phyloP scores from a whole-genome alignment of 2,329 filamentous ascomycete genomes.

The Colletotrichum theobromicola region DNA sequence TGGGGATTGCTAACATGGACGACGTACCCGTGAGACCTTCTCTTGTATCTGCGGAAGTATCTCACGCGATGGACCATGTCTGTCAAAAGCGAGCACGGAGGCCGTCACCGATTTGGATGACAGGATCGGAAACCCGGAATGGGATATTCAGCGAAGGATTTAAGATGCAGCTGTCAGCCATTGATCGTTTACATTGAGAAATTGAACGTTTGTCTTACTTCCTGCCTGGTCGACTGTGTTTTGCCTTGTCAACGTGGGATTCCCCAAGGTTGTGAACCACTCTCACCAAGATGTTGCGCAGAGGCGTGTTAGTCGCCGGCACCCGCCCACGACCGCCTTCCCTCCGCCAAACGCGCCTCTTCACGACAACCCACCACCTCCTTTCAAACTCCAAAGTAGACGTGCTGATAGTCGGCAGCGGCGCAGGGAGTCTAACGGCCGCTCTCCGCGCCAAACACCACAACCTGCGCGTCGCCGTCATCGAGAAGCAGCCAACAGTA shows the following conservation, averaged over 20 bases:
- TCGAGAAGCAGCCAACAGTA: slow-evolving; percentile 35
- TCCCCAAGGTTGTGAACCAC: neutral
- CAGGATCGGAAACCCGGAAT: neutral
- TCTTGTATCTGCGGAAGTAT: neutral
- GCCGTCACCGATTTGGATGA: neutral
- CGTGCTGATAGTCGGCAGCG: slow-evolving; percentile 35
- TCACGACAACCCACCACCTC: neutral
- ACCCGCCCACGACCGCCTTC: neutral
- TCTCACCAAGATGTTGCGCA: neutral
- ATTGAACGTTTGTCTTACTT: neutral
- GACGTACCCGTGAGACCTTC: rapidly evolving
- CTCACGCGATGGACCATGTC: neutral
- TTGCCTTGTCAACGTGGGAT: neutral
- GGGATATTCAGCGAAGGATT: neutral
- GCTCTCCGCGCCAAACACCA: slow-evolving; percentile 29
- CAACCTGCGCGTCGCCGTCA: slow-evolving; percentile 29
- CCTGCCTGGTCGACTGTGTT: neutral
- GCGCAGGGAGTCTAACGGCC: slow-evolving; percentile 35
- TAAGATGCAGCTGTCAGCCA: neutral
- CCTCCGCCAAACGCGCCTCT: neutral
- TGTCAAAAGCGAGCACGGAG: neutral
- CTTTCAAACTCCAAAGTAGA: neutral
- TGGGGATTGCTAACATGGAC: rapidly evolving
- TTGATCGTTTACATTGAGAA: neutral
- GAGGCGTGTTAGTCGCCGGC: neutral